Base-by-base conservation (phyloP, 2,329 filamentous ascomycete genomes). In the Mycosphaerella arachidis region DNA sequence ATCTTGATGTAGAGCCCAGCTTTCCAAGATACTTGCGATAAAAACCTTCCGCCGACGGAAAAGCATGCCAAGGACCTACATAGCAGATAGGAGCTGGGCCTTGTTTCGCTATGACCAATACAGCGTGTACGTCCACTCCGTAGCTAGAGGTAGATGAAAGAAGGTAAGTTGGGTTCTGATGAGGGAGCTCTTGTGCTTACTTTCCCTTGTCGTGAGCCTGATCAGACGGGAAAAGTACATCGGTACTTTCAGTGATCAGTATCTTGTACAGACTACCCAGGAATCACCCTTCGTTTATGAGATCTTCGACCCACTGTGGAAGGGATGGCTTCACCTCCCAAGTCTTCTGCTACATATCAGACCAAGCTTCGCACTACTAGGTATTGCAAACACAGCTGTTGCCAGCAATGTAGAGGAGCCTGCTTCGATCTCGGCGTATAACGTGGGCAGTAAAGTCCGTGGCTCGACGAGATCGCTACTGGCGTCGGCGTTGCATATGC, bases 391-490 rank as follows among this genome's bases (percentile, higher is more conserved):
- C 31, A 92, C 83, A 4, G 82, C 89, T 10, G 85, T 86, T 3
- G 88, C 80, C 70, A 90, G 89, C 86, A 86, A 90, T 40, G 77
- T 79, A 30, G 78, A 81, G 66, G 84, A 77, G 0, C 83, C 86
- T 48, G 79, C 77, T 56, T 77, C 76, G 37, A 92, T 72, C 29
- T 84, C 85, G 63, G 83, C 80, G 70, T 86, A 83, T 68, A 92
- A 74, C 31, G 86, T 86, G 27, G 90, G 90, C 66, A 92, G 83
- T 46, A 88, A 81, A 4, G 87, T 91, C 60, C 89, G 78, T 60
- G 86, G 85, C 75, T 91, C 86, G 2, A 91, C 79, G 35, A 92
- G 75, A 74, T 92, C 92, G 52, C 86, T 89, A 75, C 92, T 92
- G 6, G 89, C 88, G 71, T 92, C 90, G 10, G 88, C 87, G 59